These are phyloP conservation scores for Aureobasidium mangrovei DNA, from an alignment of 2,329 filamentous ascomycete species.

Conservation along the genomic window DNA sequence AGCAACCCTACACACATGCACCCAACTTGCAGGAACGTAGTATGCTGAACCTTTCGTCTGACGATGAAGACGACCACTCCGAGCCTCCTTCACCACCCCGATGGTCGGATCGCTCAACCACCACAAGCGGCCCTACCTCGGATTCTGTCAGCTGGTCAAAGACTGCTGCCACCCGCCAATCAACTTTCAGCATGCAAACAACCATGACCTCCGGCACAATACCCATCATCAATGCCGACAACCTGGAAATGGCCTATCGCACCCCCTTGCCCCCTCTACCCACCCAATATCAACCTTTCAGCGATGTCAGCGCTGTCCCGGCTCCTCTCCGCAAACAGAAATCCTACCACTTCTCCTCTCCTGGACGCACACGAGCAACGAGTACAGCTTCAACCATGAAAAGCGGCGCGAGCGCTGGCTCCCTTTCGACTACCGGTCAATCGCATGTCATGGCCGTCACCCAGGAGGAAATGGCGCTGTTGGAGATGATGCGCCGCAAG, in stretches of 20 bases:
- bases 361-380: not conserved
- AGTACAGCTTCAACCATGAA: conserved; percentile 8
- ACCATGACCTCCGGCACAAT: conserved; percentile 23
- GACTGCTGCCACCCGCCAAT: conserved; percentile 11
- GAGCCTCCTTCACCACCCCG: conserved; percentile 12
- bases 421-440: conserved; percentile 12
- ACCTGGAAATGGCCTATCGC: conserved; percentile 13
- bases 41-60: conserved; percentile 16
- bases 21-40: conserved; percentile 10
- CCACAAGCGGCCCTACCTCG: not conserved
- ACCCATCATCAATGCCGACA: conserved; percentile 19
- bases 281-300: conserved; percentile 3
- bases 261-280: conserved; percentile 16
- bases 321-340: conserved; percentile 3
- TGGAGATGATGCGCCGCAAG: conserved; percentile 43
- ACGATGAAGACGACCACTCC: conserved; percentile 26
- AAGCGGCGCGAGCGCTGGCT: conserved; percentile 8
- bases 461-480: conserved; percentile 40
- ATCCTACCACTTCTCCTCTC: conserved; percentile 2
- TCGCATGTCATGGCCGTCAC: conserved; percentile 37
- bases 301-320: not conserved
- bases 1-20: too few relatives aligned
- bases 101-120: conserved; percentile 13
- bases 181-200: conserved; percentile 18
- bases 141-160: conserved; percentile 5